Base-by-base conservation (phyloP, 2,329 filamentous ascomycete species). In the Eutypa lata region DNA sequence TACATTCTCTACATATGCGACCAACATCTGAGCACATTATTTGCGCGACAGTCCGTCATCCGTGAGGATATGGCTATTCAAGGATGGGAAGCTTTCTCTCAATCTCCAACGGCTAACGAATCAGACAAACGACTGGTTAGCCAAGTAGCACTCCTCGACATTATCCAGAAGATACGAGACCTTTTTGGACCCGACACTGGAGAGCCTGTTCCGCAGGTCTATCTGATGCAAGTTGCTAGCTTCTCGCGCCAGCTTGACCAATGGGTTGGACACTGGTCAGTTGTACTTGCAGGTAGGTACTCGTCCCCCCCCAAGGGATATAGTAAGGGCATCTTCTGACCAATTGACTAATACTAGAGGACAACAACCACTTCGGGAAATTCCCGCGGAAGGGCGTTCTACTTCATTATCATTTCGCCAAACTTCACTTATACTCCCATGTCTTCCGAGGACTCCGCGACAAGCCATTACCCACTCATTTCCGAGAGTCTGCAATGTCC, bases 11-110 rank as follows among this genome's bases (percentile, higher is more conserved):
- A 81, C 55, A 77, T 82, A 3, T 81, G 78, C 60, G 79, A 82
- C 53, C 78, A 80, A 51, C 79, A 82, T 60, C 73, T 81, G 10
- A 82, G 81, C 18, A 85, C 84, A 21, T 69, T 84, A 0, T 85
- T 86, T 50, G 81, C 81, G 2, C 73, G 83, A 2, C 79, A 80
- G 1, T 78, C 81, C 0, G 77, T 84, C 8, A 79, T 84, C 0
- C 78, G 80, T 26, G 82, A 85, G 49, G 80, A 86, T 50, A 67
- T 73, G 14, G 77, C 79, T 0, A 80, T 85, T 38, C 76, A 80
- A 48, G 80, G 81, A 5, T 81, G 81, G 70, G 80, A 84, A 49
- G 71, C 73, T 1, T 81, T 85, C 44, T 66, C 84, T n/a, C 72
- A 76, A 35, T 73, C 76, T 0, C 73, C 79, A 0, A 70, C 77